phyloP scores from a whole-genome alignment of 2,329 filamentous ascomycete genomes.

The Elsinoe ampelina region DNA sequence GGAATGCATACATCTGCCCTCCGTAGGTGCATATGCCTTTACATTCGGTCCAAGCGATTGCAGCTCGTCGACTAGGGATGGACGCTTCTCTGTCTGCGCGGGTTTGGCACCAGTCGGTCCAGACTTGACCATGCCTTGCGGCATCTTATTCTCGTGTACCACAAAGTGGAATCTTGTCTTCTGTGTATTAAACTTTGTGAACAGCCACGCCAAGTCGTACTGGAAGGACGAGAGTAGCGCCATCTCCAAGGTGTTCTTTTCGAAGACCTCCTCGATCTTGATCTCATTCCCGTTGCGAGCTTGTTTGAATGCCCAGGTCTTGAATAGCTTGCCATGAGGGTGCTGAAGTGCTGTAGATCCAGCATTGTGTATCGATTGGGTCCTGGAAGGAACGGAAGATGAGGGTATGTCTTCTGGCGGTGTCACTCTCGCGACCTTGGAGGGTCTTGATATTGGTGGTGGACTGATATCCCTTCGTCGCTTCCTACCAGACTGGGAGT shows the following conservation, averaged over 20 bases:
- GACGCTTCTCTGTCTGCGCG: conserved; percentile 39
- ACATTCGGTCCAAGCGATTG: conserved; percentile 35
- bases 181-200: conserved; percentile 47
- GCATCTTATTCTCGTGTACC: conserved; percentile 32
- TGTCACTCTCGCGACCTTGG: conserved; percentile 7
- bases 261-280: conserved; percentile 77
- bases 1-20: conserved; percentile 75
- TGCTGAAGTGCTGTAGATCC: conserved; percentile 31
- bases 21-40: conserved; percentile 28
- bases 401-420: neutral
- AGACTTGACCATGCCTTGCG: neutral
- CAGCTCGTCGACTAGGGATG: conserved; percentile 29
- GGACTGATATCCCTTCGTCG: conserved; percentile 42
- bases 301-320: conserved; percentile 64
- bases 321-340: conserved; percentile 61
- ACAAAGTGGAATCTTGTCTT: conserved; percentile 45
- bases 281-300: conserved; percentile 60
- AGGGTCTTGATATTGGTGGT: conserved; percentile 19
- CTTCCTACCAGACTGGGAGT: conserved; percentile 33
- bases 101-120: neutral
- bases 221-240: conserved; percentile 81
- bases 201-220: conserved; percentile 73
- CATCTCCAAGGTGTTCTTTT: conserved; percentile 60
- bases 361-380: too few relatives aligned
- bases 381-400: neutral